These are phyloP conservation scores for Penicillium salamii DNA, from an alignment of 495 filamentous ascomycete species.

Conservation along the genomic window DNA sequence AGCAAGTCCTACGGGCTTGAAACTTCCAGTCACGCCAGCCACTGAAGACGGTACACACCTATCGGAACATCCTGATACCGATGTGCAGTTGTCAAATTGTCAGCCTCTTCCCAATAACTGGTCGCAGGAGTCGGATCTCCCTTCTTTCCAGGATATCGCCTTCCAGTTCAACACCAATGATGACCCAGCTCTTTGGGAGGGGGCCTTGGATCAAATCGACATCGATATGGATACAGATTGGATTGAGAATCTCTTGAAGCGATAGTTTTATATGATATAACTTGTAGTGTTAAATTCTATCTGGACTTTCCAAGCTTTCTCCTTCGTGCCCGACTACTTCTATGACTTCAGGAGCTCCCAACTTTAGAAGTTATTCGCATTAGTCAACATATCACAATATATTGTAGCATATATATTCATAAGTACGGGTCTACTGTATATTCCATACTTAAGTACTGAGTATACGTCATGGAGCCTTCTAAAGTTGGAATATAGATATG, in stretches of 20 bases:
- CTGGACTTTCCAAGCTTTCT: no score
- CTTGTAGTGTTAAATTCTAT: no score
- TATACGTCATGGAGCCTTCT: no score
- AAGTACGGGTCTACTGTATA: no score
- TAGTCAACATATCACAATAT: no score
- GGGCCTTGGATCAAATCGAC: slow-evolving; percentile 34
- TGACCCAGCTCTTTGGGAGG: slow-evolving; percentile 38
- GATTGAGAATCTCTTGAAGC: slow-evolving; percentile 36
- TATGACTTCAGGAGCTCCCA: no score
- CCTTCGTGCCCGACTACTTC: no score
- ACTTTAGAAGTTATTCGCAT: no score
- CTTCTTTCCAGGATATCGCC: slow-evolving; percentile 30
- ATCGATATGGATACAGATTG: slow-evolving; percentile 43
- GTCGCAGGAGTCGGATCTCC: slow-evolving; percentile 20
- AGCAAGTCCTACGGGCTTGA: background rate
- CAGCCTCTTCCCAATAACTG: slow-evolving; percentile 13
- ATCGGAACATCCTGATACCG: background rate
- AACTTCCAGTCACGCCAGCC: slow-evolving; percentile 13
- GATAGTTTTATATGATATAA: slow-evolving; percentile 12
- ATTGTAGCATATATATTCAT: background rate
- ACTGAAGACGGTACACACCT: slow-evolving; percentile 14
- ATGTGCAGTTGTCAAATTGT: background rate
- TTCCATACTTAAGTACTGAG: no score
- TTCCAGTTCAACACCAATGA: slow-evolving; percentile 39
- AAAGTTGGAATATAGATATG: no score